Base-by-base conservation (phyloP, 2,329 filamentous ascomycete species). In the Apiospora pterosperma region DNA sequence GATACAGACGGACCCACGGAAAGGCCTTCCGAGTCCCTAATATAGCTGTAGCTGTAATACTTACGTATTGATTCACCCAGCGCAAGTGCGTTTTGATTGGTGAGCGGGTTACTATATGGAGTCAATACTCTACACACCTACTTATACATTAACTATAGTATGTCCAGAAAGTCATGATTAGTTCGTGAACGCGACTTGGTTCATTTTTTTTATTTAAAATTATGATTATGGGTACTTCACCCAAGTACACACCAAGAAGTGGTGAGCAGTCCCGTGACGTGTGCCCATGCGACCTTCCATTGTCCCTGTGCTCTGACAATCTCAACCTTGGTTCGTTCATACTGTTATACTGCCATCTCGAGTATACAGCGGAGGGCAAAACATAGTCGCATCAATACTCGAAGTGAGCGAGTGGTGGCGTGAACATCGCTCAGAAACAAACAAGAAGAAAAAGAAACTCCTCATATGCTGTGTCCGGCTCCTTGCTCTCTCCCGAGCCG, bases 201-300 rank as follows among this genome's bases (percentile, higher is more conserved):
- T 55, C 48, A 55, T 52, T 31, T 25, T 55, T 55, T 55, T n/a
- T n/a, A n/a, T n/a, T n/a, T n/a, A n/a, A n/a, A n/a, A 55, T 55
- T 55, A 55, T 55, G 48, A 55, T 55, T 55, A 55, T 55, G 48
- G 25, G 48, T 34, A 34, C 2, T n/a, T n/a, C n/a, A n/a, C n/a
- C n/a, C n/a, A n/a, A n/a, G 48, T n/a, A 34, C 28, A 28, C 48
- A 55, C 34, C 48, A n/a, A 55, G 16, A 55, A 55, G 19, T 55
- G 19, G 16, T 55, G 48, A 55, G 48, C 48, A 55, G 48, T 55
- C 48, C 48, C 28, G 48, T 55, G 48, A 55, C 48, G 48, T 34
- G 31, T 55, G 48, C 48, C 48, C 48, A 34, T 55, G 48, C 48
- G 34, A 19, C 28, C 48, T 55, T 55, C 48, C 48, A 55, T 55